Conservation (phyloP, 179 eudicot genomes). For the Camellia oleifera region DNA sequence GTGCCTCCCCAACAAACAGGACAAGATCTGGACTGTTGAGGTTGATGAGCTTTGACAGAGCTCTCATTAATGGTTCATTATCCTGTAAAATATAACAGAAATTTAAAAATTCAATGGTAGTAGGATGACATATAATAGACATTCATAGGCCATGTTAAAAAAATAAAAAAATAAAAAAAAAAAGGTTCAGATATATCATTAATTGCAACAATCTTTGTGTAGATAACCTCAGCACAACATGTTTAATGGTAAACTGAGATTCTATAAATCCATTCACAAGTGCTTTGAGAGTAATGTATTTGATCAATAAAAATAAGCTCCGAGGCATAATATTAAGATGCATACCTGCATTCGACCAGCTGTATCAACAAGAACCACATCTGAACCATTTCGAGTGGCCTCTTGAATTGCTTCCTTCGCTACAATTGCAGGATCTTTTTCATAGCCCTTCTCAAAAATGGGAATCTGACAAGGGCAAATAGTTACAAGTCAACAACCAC, state of each 20-base stretch:
- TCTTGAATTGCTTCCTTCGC: constrained; percentile 99
- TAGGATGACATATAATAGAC: neutral
- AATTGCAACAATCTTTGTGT: neutral
- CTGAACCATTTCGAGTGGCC: constrained; percentile 81
- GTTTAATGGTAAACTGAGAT: neutral
- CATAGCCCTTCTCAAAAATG: constrained; percentile 98
- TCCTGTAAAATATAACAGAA: constrained; percentile 46
- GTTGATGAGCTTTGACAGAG: constrained; percentile 81
- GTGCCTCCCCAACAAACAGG: constrained; percentile 97
- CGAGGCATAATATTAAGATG: neutral
- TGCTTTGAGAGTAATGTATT: no score
- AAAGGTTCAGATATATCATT: neutral
- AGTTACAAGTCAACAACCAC: neutral
- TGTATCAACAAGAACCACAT: constrained; percentile 98
- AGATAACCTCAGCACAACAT: neutral
- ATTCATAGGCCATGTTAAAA: neutral
- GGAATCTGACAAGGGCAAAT: constrained; percentile 56
- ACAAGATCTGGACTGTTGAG: constrained; percentile 90
- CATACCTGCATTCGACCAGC: constrained; percentile 98
- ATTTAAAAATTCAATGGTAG: neutral
- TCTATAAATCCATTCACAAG: neutral
- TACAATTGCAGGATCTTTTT: constrained; percentile 95
- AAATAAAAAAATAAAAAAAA: neutral
- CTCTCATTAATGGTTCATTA: constrained; percentile 97
- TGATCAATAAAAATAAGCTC: neutral